Conservation (phyloP, 371 early-diverging fungal species). For the Mortierella sp. region DNA sequence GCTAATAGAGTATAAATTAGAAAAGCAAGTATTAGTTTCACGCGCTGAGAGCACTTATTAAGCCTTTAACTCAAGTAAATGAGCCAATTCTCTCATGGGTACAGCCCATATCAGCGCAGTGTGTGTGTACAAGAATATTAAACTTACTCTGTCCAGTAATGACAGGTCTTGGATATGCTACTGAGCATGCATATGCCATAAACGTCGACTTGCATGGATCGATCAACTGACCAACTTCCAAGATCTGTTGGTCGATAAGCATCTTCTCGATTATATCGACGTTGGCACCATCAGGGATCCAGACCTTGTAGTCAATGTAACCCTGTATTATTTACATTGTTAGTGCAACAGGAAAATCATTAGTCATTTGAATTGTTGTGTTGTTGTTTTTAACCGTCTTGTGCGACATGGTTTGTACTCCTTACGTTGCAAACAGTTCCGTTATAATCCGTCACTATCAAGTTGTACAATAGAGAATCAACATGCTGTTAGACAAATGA, state of each 20-base stretch:
- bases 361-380: neutral
- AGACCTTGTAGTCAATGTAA: slow-evolving; percentile 49
- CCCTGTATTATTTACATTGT: slow-evolving; percentile 21
- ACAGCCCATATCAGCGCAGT: too few species aligned
- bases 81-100: neutral
- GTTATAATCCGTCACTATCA: slow-evolving; percentile 46
- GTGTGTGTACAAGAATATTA: neutral
- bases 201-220: slow-evolving; percentile 50
- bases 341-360: neutral
- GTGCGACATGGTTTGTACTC: neutral
- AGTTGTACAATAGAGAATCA: neutral
- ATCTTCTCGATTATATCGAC: slow-evolving; percentile 18
- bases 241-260: slow-evolving; percentile 6
- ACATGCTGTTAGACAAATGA: neutral
- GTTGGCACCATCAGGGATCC: slow-evolving; percentile 35
- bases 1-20: slow-evolving; percentile 12
- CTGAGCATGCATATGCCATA: slow-evolving; percentile 36
- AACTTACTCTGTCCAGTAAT: slow-evolving; percentile 36
- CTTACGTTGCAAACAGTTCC: slow-evolving; percentile 53
- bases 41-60: too few species aligned
- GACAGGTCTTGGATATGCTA: slow-evolving; percentile 52
- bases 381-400: neutral
- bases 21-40: too few species aligned
- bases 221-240: slow-evolving; percentile 7
- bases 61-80: too few species aligned